These are phyloP conservation scores for Cutaneotrichosporon dermatis DNA, from an alignment of 1,284 basidiomycete species.

Conservation along the genomic window DNA sequence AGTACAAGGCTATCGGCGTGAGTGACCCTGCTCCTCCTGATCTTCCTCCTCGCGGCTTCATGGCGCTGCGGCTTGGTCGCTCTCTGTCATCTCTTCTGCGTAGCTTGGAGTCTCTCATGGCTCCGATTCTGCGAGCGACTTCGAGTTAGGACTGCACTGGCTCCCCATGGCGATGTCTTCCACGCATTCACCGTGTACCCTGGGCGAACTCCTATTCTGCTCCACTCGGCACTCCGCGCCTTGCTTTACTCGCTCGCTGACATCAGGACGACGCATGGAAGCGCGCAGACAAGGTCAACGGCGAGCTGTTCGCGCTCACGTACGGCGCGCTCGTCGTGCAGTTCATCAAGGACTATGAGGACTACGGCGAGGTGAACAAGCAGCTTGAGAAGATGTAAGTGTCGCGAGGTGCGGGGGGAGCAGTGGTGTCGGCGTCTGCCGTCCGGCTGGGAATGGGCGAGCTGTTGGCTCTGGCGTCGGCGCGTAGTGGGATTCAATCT, in stretches of 20 bases:
- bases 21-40: neutral
- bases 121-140: neutral
- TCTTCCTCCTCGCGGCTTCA: too few species aligned
- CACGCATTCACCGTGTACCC: too few species aligned
- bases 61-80: too few species aligned
- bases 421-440: too few species aligned
- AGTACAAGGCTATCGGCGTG: slow-evolving; percentile 46
- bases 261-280: slow-evolving; percentile 84
- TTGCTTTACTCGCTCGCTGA: slow-evolving; percentile 1
- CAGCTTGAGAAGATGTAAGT: slow-evolving; percentile 61
- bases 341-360: slow-evolving; percentile 98
- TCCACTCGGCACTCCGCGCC: too few species aligned
- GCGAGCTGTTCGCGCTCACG: slow-evolving; percentile 93
- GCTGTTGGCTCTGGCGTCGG: too few species aligned
- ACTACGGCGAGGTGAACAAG: slow-evolving; percentile 76
- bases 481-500: too few species aligned
- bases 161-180: too few species aligned
- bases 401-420: neutral
- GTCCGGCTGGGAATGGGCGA: too few species aligned
- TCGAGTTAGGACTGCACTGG: too few species aligned
- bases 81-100: neutral
- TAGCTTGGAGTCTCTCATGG: neutral
- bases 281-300: slow-evolving; percentile 87
- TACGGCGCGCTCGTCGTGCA: slow-evolving; percentile 98
- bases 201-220: too few species aligned